These are phyloP conservation scores for Fusarium robinianum DNA, from an alignment of 2,329 filamentous ascomycete genomes.

Conservation along the genomic window DNA sequence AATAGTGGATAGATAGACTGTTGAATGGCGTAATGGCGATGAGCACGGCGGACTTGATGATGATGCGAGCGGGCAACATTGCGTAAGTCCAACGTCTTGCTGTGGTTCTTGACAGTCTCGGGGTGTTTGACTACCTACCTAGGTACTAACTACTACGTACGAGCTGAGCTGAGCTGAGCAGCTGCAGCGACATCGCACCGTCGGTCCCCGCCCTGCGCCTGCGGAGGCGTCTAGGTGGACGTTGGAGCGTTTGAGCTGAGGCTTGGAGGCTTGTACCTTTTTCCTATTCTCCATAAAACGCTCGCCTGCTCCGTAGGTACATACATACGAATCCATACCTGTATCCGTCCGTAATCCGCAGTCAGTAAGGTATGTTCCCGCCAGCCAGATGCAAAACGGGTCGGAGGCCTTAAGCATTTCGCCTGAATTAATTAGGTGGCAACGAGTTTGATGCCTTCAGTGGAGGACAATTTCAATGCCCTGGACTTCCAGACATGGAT, in stretches of 20 bases:
- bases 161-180: slow-evolving; percentile 2
- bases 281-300: slow-evolving; percentile 12
- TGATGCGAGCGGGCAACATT: slow-evolving; percentile 26
- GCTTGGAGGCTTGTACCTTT: slow-evolving; percentile 6
- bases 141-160: too few relatives aligned
- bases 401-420: too few relatives aligned
- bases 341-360: too few relatives aligned
- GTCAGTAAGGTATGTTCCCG: too few relatives aligned
- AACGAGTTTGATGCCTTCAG: too few relatives aligned
- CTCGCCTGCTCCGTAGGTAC: not conserved
- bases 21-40: slow-evolving; percentile 25
- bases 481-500: too few relatives aligned
- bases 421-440: too few relatives aligned
- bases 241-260: slow-evolving; percentile 9
- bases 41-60: too few relatives aligned
- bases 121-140: too few relatives aligned
- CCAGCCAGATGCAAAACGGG: too few relatives aligned
- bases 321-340: not conserved
- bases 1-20: slow-evolving; percentile 28
- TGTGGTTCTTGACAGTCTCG: too few relatives aligned
- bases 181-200: not conserved
- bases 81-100: slow-evolving; percentile 22
- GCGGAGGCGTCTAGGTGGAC: slow-evolving; percentile 10
- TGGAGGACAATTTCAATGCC: too few relatives aligned
- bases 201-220: slow-evolving; percentile 7